Base-by-base conservation (phyloP, 495 filamentous ascomycete genomes). In the Poronia punctata region DNA sequence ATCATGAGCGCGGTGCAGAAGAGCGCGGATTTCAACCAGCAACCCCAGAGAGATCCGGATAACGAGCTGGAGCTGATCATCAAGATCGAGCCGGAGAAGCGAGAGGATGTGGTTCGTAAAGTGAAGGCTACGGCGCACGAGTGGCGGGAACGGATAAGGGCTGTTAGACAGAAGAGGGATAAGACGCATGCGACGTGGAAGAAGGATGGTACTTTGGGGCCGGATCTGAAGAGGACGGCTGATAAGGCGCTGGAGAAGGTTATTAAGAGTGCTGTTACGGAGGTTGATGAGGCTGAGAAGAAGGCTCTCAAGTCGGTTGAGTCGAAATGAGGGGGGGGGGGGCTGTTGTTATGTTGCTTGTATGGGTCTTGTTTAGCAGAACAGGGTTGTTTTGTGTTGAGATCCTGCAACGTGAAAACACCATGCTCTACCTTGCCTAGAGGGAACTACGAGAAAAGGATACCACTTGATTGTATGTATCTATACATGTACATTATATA, bases 201-300 rank as follows among this genome's bases (percentile, higher is more conserved):
- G 30, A 68, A 76, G 61, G 68, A 78, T 47, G 61, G 73, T 35
- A 59, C 65, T 39, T 72, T 83, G 47, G 46, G 66, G 15, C 74
- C 76, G 14, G 86, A 92, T 58, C 77, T 86, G 57, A 62, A 79
- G 54, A 67, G 75, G 48, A 81, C 77, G 54, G 76, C 81, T 5
- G 71, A 78, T 29, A 72, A 76, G 34, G 71, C 76, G 65, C 74
- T 88, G 74, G 82, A 88, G 52, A 86, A 86, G 64, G 49, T 84
- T 40, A 77, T 84, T 25, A 82, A 88, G 44, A 79, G 79, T 54
- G 72, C 75, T 35, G 71, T 78, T 51, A 74, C 66, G 43, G 80
- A 79, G 44, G 75, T 88, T 11, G 82, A 81, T 61, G 72, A 70
- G 42, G 61, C 76, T 22, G 82, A 86, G 56, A 85, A 90, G 48